phyloP scores from a whole-genome alignment of 495 filamentous ascomycete species.

The Beverwykella pulmonaria region DNA sequence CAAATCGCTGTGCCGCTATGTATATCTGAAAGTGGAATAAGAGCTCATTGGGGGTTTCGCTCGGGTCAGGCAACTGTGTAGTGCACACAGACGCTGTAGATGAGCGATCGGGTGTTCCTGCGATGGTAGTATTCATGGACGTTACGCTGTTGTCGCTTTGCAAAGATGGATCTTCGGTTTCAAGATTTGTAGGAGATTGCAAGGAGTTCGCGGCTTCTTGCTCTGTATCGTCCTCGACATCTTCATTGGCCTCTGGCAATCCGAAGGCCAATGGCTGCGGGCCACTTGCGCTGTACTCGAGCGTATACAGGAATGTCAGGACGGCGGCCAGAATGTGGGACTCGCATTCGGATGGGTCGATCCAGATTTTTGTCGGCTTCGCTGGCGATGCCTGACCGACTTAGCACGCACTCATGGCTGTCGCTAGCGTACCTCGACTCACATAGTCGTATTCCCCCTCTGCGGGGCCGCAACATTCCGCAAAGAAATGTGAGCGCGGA shows the following conservation, averaged over 20 bases:
- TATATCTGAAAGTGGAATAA: slow-evolving; percentile 24
- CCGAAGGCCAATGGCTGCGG: slow-evolving; percentile 12
- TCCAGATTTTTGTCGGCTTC: slow-evolving; percentile 29
- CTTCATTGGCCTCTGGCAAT: slow-evolving; percentile 14
- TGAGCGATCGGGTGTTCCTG: not conserved
- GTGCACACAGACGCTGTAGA: not conserved
- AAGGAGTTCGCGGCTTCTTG: not conserved
- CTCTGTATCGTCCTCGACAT: not conserved
- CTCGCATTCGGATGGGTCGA: slow-evolving; percentile 29
- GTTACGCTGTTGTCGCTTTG: not conserved
- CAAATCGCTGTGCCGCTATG: slow-evolving; percentile 22
- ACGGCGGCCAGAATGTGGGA: slow-evolving; percentile 32
- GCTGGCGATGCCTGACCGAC: slow-evolving; percentile 11
- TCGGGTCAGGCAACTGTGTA: slow-evolving; percentile 3
- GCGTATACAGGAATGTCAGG: slow-evolving; percentile 34
- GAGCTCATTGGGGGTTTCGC: slow-evolving; percentile 21
- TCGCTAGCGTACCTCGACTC: not conserved
- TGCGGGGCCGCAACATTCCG: not conserved
- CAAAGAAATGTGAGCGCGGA: slow-evolving; percentile 17
- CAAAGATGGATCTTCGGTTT: not conserved
- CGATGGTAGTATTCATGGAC: not conserved
- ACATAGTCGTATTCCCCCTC: not conserved
- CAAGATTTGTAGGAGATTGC: not conserved
- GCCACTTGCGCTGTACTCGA: slow-evolving; percentile 25
- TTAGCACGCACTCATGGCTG: not conserved